phyloP scores from a whole-genome alignment of 2,329 filamentous ascomycete species.

The Xylariaceae sp. region DNA sequence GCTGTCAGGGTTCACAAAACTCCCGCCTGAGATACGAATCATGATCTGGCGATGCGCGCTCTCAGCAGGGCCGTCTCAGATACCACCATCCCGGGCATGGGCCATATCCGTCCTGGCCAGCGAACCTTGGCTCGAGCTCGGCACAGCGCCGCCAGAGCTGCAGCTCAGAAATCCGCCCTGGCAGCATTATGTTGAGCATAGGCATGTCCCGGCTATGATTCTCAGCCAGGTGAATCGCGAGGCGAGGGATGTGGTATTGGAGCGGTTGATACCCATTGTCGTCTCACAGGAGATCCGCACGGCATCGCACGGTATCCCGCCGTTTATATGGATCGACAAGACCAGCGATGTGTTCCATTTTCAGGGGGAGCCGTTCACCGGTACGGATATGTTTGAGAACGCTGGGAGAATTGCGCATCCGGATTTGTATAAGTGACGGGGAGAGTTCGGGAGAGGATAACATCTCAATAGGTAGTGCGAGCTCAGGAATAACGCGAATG shows the following conservation, averaged over 20 bases:
- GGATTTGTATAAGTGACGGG: background rate
- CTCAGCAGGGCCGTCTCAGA: conserved; percentile 3
- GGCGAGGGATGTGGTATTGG: conserved; percentile 16
- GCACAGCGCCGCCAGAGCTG: conserved; percentile 12
- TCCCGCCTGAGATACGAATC: conserved; percentile 15
- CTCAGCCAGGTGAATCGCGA: conserved; percentile 19
- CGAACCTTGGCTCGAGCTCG: conserved; percentile 15
- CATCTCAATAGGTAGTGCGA: too few species aligned
- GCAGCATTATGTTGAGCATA: conserved; percentile 13
- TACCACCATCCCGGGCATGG: conserved; percentile 13
- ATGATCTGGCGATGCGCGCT: conserved; percentile 21
- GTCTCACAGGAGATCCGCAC: conserved; percentile 4
- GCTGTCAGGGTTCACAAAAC: conserved; percentile 6
- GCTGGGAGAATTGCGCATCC: background rate
- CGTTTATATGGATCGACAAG: conserved; percentile 17
- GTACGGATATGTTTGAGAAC: conserved; percentile 6
- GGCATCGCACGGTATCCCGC: conserved; percentile 4
- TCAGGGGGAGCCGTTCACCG: conserved; percentile 11
- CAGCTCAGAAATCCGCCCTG: conserved; percentile 16
- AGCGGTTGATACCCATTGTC: conserved; percentile 16
- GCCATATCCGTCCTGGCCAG: conserved; percentile 8
- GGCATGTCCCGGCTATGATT: conserved; percentile 13
- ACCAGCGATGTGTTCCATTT: conserved; percentile 13
- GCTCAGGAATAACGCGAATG: too few species aligned
- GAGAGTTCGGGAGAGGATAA: too few species aligned